A percentile compares a stretch with the other conserved stretches of the same genome.
phyloP scores from a whole-genome alignment of 805 yeast genomes.

The Saccharomyces paradoxus region DNA sequence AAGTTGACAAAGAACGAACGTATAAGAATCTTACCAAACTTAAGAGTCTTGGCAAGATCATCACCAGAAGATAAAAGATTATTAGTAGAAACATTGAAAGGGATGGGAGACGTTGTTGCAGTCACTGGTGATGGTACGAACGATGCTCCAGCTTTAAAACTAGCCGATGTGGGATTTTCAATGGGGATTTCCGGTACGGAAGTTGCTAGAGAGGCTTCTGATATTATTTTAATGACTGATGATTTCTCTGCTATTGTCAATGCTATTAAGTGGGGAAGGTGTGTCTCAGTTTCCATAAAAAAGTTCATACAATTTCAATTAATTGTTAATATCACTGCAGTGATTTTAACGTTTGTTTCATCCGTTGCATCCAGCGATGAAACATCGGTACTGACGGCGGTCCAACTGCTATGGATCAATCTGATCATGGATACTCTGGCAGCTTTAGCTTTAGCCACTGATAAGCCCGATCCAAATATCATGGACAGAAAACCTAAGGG shows the following conservation, averaged over 20 bases:
- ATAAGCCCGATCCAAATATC: constrained; percentile 81
- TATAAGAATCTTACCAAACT: constrained; percentile 52
- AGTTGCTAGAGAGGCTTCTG: constrained; percentile 96
- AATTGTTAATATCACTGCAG: constrained; percentile 97
- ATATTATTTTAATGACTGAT: constrained; percentile 86
- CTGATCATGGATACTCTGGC: constrained; percentile 97
- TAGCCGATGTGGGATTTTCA: constrained; percentile 96
- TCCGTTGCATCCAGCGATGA: constrained; percentile 80
- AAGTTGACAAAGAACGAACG: constrained; percentile 52
- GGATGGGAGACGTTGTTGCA: constrained; percentile 88
- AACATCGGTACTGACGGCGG: constrained; percentile 88
- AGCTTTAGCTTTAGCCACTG: constrained; percentile 95
- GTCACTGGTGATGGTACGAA: constrained; percentile 99
- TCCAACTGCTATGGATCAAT: constrained; percentile 94
- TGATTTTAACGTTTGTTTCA: constrained; percentile 82
- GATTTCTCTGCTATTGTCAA: constrained; percentile 90
- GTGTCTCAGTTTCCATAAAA: constrained; percentile 88
- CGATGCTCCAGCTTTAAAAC: constrained; percentile 94
- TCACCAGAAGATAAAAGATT: constrained; percentile 92
- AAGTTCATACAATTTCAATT: constrained; percentile 94
- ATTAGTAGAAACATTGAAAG: constrained; percentile 71
- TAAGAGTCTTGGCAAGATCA: constrained; percentile 85
- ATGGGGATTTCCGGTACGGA: constrained; percentile 99
- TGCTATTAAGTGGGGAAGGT: constrained; percentile 98
- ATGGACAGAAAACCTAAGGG: constrained; percentile 80